phyloP scores from a whole-genome alignment of 768 basidiomycete genomes.

The Scleroderma citrinum region DNA sequence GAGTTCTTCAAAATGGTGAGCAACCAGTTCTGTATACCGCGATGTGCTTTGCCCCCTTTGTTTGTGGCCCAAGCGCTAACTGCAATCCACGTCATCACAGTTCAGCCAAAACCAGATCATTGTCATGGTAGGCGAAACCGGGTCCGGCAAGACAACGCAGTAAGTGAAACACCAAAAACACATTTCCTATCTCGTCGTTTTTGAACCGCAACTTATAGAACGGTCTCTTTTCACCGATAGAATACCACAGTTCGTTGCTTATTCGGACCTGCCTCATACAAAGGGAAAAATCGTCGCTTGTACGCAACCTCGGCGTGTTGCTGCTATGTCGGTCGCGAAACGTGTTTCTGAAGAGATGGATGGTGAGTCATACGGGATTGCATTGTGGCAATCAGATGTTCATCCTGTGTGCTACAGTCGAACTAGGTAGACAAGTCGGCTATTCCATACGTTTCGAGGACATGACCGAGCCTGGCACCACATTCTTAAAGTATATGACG shows the following conservation, averaged over 20 bases:
- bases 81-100: slow-evolving; percentile 4
- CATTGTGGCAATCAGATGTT: background rate
- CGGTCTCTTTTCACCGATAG: slow-evolving; percentile 39
- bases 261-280: slow-evolving; percentile 86
- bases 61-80: background rate
- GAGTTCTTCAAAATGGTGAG: slow-evolving; percentile 87
- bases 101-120: slow-evolving; percentile 62
- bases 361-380: slow-evolving; percentile 44
- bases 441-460: slow-evolving; percentile 99
- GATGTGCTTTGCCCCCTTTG: background rate
- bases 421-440: slow-evolving; percentile 91
- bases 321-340: slow-evolving; percentile 97
- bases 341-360: slow-evolving; percentile 99
- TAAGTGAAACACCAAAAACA: slow-evolving; percentile 36
- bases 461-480: slow-evolving; percentile 70
- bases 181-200: slow-evolving; percentile 13
- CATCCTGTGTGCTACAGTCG: slow-evolving; percentile 43
- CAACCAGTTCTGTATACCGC: slow-evolving; percentile 9
- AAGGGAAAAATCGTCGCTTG: slow-evolving; percentile 91
- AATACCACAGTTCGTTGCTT: slow-evolving; percentile 95
- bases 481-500: slow-evolving; percentile 99
- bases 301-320: slow-evolving; percentile 93
- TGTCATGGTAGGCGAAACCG: slow-evolving; percentile 91
- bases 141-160: slow-evolving; percentile 96
- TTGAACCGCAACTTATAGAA: slow-evolving; percentile 22